Evolutionary conservation across 2,329 filamentous ascomycete genomes (phyloP).

Genomic region (Colletotrichum sp.): DNA sequence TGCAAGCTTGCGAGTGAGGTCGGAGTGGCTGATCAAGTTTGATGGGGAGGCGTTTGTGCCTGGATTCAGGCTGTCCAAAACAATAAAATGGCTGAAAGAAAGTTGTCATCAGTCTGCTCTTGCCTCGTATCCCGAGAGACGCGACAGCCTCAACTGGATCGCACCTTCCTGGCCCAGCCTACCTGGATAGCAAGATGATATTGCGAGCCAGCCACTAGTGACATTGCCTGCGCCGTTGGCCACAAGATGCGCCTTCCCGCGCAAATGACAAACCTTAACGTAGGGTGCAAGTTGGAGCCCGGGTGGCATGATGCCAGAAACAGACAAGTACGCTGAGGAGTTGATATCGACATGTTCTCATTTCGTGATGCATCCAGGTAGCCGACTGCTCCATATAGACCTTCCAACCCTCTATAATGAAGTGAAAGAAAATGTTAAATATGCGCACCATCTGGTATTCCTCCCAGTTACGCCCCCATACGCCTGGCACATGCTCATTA

Average conservation of each 20-base stretch:
- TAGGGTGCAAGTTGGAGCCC: neutral
- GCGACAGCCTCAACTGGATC: neutral
- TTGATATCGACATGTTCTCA: conserved; percentile 14
- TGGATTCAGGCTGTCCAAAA: neutral
- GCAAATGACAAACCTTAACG: neutral
- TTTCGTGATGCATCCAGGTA: conserved; percentile 19
- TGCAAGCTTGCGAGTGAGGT: neutral
- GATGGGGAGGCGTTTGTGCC: neutral
- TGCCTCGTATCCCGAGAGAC: neutral
- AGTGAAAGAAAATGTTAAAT: conserved; percentile 14
- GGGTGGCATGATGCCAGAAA: neutral
- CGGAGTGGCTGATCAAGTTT: neutral
- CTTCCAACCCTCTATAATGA: conserved; percentile 17
- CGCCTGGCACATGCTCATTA: conserved; percentile 35
- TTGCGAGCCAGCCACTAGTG: neutral
- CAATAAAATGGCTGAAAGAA: neutral
- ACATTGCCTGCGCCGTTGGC: neutral
- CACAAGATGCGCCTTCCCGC: neutral
- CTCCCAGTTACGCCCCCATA: conserved; percentile 28
- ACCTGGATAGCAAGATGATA: neutral
- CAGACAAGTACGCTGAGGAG: neutral
- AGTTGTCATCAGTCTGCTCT: neutral
- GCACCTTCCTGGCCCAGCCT: neutral
- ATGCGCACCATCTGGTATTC: conserved; percentile 21
- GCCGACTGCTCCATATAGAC: neutral